A percentile compares a stretch with the other conserved stretches of the same genome.
Evolutionary conservation across 208 protist genomes (phyloP).

Genomic region (Acanthamoeba healyi): DNA sequence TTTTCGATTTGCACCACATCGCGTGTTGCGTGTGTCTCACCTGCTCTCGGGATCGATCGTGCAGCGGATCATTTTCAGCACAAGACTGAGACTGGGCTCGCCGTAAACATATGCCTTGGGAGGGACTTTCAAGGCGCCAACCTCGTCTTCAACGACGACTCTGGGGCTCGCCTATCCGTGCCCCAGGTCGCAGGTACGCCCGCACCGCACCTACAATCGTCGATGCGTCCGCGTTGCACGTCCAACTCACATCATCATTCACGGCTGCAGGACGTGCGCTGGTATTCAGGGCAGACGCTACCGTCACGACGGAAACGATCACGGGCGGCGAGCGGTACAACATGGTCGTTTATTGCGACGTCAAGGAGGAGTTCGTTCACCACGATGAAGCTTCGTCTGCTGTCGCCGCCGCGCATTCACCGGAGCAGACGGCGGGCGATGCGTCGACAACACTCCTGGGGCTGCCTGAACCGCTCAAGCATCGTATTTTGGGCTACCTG

Average conservation of each 20-base stretch:
- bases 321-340: conserved; percentile 51
- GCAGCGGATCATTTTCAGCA: conserved; percentile 23
- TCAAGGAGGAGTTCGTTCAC: not conserved
- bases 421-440: not conserved
- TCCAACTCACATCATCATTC: no score
- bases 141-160: conserved; percentile 6
- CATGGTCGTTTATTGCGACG: conserved; percentile 46
- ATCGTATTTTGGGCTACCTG: not conserved
- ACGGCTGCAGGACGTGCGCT: not conserved
- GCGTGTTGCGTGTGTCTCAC: no score
- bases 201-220: no score
- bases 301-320: conserved; percentile 13
- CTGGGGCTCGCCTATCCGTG: conserved; percentile 26
- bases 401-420: not conserved
- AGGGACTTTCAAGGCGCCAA: conserved; percentile 17
- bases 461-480: not conserved
- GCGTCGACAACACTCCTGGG: conserved; percentile 4
- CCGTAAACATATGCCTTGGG: conserved; percentile 17
- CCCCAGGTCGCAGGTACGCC: conserved; percentile 14
- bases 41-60: no score
- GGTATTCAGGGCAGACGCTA: not conserved
- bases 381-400: not conserved
- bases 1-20: no score
- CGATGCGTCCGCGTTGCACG: no score
- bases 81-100: conserved; percentile 2